Base-by-base conservation (phyloP, 129 eudicot genomes). In the Artemisia annua region DNA sequence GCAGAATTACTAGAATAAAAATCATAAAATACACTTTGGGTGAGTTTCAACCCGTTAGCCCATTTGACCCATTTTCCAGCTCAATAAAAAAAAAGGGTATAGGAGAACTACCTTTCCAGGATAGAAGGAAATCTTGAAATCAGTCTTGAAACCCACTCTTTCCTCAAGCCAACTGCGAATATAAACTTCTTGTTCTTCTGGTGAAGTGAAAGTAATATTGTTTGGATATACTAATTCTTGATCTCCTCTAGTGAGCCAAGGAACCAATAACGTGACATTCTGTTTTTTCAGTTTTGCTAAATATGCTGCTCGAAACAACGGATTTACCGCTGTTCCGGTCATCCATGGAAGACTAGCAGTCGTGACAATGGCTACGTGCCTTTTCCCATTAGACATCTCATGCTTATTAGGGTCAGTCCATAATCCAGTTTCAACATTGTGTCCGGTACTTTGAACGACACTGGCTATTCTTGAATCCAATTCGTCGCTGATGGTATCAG, bases 261-360 rank as follows among this genome's bases (percentile, higher is more conserved):
- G 99, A 80, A 94, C 96, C 82, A 94, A 77, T 26, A 94, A 81
- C 18, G 97, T 90, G 19, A 94, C 91, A 54, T 83, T 83, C 75
- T 94, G 99, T 66, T 83, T 77, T 28, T 81, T 85, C 68, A 97
- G 85, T 74, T 91, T 88, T 5, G 99, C 92, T 44, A 94, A 61
- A 82, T 88, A 94, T 17, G 99, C 99, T 44, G 99, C 99, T 32
- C 99, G 95, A 71, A 94, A 94, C 77, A 94, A 78, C 7, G 99
- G 99, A 69, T 94, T 94, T 26, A 94, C 97, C 72, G 99, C 97
- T 43, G 99, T 94, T 59, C 99, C 99, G 3, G 99, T 94, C 99
- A 94, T 90, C 99, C 99, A 94, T 24, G 99, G 99, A 46, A 94
- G 91, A 81, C 99, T 90, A 72, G 99, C 99, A 49, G 99, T 94